These are phyloP conservation scores for Rosa persica DNA, from an alignment of 306 rosid species.

Conservation along the genomic window DNA sequence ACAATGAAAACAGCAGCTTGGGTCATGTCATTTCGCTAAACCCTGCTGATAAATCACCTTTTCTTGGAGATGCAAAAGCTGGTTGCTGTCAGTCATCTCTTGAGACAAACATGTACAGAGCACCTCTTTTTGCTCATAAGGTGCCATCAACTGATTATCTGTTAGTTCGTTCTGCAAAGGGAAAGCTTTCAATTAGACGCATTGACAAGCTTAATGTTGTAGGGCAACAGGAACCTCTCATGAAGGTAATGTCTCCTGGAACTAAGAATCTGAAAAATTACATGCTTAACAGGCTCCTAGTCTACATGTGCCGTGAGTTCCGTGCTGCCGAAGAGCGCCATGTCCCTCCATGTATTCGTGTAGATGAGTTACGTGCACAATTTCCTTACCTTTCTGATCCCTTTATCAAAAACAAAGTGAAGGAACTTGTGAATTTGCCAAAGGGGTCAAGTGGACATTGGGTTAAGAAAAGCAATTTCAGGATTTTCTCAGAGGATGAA, in stretches of 20 bases:
- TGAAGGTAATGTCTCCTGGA: conserved; percentile 94
- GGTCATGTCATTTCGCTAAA: conserved; percentile 79
- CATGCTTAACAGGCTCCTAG: conserved; percentile 80
- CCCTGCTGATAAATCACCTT: conserved; percentile 95
- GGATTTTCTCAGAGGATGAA: conserved; percentile 75
- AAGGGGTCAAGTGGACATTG: conserved; percentile 69
- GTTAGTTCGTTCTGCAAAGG: conserved; percentile 89
- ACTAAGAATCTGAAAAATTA: conserved; percentile 83
- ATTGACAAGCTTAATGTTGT: conserved; percentile 78
- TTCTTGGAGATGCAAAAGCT: conserved; percentile 81
- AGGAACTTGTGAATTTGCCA: conserved; percentile 77
- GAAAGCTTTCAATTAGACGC: conserved; percentile 82
- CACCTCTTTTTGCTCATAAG: conserved; percentile 85
- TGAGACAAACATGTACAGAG: conserved; percentile 95
- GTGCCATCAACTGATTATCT: conserved; percentile 81
- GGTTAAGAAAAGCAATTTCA: conserved; percentile 79
- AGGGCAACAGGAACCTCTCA: conserved; percentile 97
- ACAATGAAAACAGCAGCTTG: conserved; percentile 51
- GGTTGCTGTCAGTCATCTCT: conserved; percentile 82
- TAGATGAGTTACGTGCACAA: conserved; percentile 64
- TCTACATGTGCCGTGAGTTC: conserved; percentile 83
- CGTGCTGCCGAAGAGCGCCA: conserved; percentile 76
- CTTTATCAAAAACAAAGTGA: conserved; percentile 69
- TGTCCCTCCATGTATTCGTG: conserved; percentile 53
- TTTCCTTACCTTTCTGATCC: conserved; percentile 82